Percentiles rank a stretch among this genome's conserved stretches.
phyloP scores from a whole-genome alignment of 352 stramenopile genomes.

The Thraustochytrium sp. region DNA sequence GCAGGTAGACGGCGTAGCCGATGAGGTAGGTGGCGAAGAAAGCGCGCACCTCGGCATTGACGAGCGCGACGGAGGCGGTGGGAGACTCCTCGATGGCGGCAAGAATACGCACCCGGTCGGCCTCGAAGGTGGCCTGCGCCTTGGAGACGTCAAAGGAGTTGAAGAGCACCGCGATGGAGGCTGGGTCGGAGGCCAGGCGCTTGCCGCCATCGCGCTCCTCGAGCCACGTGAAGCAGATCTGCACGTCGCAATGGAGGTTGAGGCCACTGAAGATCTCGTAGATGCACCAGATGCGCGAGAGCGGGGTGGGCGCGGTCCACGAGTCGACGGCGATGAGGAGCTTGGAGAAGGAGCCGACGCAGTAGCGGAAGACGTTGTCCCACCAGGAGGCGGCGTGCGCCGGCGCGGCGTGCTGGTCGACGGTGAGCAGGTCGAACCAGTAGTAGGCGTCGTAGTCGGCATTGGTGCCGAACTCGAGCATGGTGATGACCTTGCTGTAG shows the following conservation, averaged over 20 bases:
- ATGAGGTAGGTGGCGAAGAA: slow-evolving; percentile 14
- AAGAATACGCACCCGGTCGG: not conserved
- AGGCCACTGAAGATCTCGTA: slow-evolving; percentile 1
- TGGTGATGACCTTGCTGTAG: not conserved
- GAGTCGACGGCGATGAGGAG: not conserved
- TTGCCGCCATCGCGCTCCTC: not conserved
- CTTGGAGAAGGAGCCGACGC: not conserved
- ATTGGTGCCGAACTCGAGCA: slow-evolving; percentile 8
- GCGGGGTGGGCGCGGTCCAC: not conserved
- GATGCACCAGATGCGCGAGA: slow-evolving; percentile 33
- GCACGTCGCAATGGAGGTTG: not conserved
- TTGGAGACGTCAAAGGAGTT: not conserved
- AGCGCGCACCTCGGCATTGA: not conserved
- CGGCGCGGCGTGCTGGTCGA: slow-evolving; percentile 16
- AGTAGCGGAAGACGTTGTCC: slow-evolving; percentile 16
- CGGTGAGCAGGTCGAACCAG: slow-evolving; percentile 9
- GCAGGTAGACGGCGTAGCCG: not conserved
- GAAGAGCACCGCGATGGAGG: not conserved
- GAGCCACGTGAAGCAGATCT: slow-evolving; percentile 9
- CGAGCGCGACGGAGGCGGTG: not conserved
- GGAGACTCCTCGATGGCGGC: not conserved
- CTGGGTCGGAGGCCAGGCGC: not conserved
- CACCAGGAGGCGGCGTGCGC: not conserved
- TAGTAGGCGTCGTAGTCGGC: slow-evolving; percentile 6
- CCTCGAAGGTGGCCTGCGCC: not conserved